These are phyloP conservation scores for Bryum argenteum DNA, from an alignment of 225 moss, liverwort and hornwort genomes.

Conservation along the genomic window DNA sequence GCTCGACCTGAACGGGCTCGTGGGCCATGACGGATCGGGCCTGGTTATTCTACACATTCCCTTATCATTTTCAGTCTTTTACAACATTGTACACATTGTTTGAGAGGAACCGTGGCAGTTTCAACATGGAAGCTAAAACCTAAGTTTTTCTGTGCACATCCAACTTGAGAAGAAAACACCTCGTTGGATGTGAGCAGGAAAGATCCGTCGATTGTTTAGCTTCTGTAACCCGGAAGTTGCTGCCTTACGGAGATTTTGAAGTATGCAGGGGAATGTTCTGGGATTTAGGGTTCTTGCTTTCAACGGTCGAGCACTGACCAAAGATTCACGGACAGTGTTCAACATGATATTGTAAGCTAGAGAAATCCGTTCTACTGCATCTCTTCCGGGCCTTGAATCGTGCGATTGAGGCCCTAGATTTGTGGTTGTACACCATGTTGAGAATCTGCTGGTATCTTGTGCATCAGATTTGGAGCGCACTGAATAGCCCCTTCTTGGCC, in stretches of 20 bases:
- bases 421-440: constrained; percentile 19
- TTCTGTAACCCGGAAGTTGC: too few species aligned
- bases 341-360: constrained; percentile 45
- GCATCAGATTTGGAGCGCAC: not conserved
- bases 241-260: too few species aligned
- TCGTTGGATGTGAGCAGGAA: too few species aligned
- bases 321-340: constrained; percentile 45
- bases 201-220: too few species aligned
- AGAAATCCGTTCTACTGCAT: constrained; percentile 47
- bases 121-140: too few species aligned
- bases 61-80: too few species aligned
- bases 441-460: not conserved
- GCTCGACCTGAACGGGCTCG: constrained; percentile 15
- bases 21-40: constrained; percentile 19
- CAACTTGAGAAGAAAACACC: too few species aligned
- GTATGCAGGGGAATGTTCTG: too few species aligned
- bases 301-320: constrained; percentile 56
- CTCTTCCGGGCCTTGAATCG: constrained; percentile 23
- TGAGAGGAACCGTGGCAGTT: too few species aligned
- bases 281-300: constrained; percentile 15
- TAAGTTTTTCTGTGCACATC: too few species aligned
- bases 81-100: too few species aligned
- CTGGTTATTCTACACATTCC: not conserved
- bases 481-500: constrained; percentile 38
- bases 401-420: constrained; percentile 20